Evolutionary conservation across 768 basidiomycete species (phyloP), one percentile per base, ranked within the genome.

Genomic region (Tubosaeta sp.): DNA sequence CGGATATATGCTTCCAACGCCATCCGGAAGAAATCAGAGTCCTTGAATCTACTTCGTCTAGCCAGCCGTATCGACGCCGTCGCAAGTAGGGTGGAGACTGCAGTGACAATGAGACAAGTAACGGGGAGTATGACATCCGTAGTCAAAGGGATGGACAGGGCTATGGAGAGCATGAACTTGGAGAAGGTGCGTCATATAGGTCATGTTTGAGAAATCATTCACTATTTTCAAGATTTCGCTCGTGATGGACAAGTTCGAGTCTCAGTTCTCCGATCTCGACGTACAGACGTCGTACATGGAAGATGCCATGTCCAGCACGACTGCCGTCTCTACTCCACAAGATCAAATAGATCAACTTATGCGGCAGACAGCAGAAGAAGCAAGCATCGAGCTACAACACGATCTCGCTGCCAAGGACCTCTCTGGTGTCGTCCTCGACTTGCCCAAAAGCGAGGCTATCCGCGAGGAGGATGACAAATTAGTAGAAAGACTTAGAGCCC

Each of bases 281-380:
- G 97, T 99, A 7, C 95, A 98, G 70, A 95, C 97, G 16, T 88
- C 86, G 6, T 95, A 95, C 72, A 95, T 99, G 93, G 97, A 98
- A 65, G 91, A 93, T 53, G 86, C 94, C 35, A 97, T 99, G 88
- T 84, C 85, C 10, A 82, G 88, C 50, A 92, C 95, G 22, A 95
- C 92, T 3, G 97, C 95, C 17, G 81, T 88, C 37, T 86, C 92
- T 12, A 95, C 91, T 6, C 97, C 97, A 1, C 93, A 97, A 70
- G 97, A 99, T 72, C 95, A 99, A 68, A 88, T 99, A 65, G 97
- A 99, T 66, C 73, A 78, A 27, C 83, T 98, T 22, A 78, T 99
- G 77, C 83, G 86, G 51, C 92, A 95, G 71, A 94, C 91, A 19
- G 97, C 97, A 5, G 97, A 98, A 66, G 95, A 99, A 69, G 93